phyloP scores from a whole-genome alignment of 1,284 basidiomycete genomes.

The Microbotryomycetes sp. region DNA sequence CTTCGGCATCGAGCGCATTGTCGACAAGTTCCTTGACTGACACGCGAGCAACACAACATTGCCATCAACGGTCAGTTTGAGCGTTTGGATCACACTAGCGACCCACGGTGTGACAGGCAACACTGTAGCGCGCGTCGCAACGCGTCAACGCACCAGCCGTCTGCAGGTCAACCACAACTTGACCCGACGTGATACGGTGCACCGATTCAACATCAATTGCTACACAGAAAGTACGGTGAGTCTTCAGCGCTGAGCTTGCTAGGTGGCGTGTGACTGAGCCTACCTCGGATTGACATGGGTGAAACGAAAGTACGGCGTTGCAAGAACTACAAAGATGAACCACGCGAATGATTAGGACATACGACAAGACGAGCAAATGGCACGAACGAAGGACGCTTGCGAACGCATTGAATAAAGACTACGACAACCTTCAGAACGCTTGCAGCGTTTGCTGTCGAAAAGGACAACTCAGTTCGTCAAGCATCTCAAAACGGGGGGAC shows the following conservation, averaged over 20 bases:
- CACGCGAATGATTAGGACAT: too few relatives aligned
- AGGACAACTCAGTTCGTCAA: too few relatives aligned
- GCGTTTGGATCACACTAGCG: too few relatives aligned
- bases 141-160: slow-evolving; percentile 44
- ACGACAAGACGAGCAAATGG: too few relatives aligned
- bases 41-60: slow-evolving; percentile 33
- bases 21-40: slow-evolving; percentile 96
- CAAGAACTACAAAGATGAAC: not conserved
- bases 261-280: not conserved
- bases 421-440: too few relatives aligned
- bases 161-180: slow-evolving; percentile 90
- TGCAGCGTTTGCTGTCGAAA: too few relatives aligned
- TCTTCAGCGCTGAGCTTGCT: not conserved
- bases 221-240: slow-evolving; percentile 8
- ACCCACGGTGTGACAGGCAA: too few relatives aligned
- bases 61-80: too few relatives aligned
- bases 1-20: slow-evolving; percentile 89
- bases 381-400: too few relatives aligned
- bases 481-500: too few relatives aligned
- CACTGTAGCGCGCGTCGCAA: too few relatives aligned
- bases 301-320: not conserved
- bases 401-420: too few relatives aligned
- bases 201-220: slow-evolving; percentile 70
- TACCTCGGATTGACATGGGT: not conserved
- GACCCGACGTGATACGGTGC: slow-evolving; percentile 83